Base-by-base conservation (phyloP, 2,329 filamentous ascomycete species). In the Boeremia lycopersici region DNA sequence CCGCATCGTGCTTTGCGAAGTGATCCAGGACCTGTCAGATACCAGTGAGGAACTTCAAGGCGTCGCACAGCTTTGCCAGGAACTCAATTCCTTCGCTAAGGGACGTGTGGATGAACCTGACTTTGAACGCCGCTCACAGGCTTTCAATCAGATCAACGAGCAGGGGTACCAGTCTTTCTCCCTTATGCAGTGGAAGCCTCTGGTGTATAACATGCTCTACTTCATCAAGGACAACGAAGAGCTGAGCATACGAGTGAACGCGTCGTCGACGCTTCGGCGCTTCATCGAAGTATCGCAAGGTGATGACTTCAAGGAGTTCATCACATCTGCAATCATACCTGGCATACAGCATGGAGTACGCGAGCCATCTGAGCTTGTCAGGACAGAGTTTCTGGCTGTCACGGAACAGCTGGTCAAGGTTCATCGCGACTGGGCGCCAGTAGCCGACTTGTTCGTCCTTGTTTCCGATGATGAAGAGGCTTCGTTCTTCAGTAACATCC, bases 401-500 rank as follows among this genome's bases (percentile, higher is more conserved):
- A 84, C 97, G 66, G 91, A 90, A 15, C 87, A 89, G 71, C 79
- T 98, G 6, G 82, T 97, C 30, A 85, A 87, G 54, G 79, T 82
- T 36, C 86, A 95, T 69, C 82, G 89, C 0, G 76, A 82, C 0
- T 93, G 91, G 86, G 71, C 82, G 6, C 84, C 86, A 2, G 82
- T 98, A 34, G 82, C 84, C 28, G 92, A 96, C 71, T 84, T 99
- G 77, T 79, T 84, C 54, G 81, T 82, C 5, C 82, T 99, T 10
- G 82, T 95, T 34, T 83, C 84, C 8, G 82, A 80, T 12, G 91
- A 96, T 57, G 89, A 93, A 41, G 89, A 90, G 66, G 85, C 86
- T 10, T 90, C 90, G 0, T 97, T 99, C 78, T 99, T 98, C 79
- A 89, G 85, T 74, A 96, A 98, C 65, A 86, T 98, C 39, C 79